Evolutionary conservation across 139 green algal genomes (phyloP).

Genomic region (Pleodorina starrii): DNA sequence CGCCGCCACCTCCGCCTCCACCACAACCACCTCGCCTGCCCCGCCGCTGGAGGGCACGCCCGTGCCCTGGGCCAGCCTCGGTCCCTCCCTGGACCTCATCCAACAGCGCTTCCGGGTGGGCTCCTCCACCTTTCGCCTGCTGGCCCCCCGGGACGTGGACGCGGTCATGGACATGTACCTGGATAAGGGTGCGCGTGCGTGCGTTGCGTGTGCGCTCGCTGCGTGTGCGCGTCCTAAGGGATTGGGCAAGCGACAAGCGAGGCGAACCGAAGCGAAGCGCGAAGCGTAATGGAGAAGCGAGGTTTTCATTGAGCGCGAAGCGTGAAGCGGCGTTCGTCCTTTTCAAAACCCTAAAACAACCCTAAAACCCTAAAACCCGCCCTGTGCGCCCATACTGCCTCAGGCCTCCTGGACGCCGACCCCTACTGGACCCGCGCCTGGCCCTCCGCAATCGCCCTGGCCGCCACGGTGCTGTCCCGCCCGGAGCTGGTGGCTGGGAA

Average conservation of each 20-base stretch:
- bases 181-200: conserved; percentile 40
- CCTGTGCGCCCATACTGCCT: too few species aligned
- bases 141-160: conserved; percentile 74
- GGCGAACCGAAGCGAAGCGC: too few species aligned
- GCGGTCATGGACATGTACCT: conserved; percentile 89
- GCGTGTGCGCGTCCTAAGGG: too few species aligned
- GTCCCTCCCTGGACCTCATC: conserved; percentile 34
- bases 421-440: conserved; percentile 85
- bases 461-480: conserved; percentile 64
- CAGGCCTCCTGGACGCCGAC: conserved; percentile 69
- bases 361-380: too few species aligned
- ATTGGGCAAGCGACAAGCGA: too few species aligned
- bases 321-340: too few species aligned
- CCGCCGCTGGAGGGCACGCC: background rate
- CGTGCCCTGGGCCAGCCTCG: conserved; percentile 20
- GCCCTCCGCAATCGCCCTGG: conserved; percentile 85
- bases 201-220: too few species aligned
- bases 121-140: conserved; percentile 41
- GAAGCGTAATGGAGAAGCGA: too few species aligned
- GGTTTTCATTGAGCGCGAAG: too few species aligned
- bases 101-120: conserved; percentile 20
- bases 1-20: background rate
- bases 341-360: too few species aligned
- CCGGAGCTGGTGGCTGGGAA: conserved; percentile 71
- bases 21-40: background rate